A percentile compares a stretch with the other conserved stretches of the same genome.
Conservation (phyloP, 2,329 filamentous ascomycete species). For the Neocucurbitaria cava region DNA sequence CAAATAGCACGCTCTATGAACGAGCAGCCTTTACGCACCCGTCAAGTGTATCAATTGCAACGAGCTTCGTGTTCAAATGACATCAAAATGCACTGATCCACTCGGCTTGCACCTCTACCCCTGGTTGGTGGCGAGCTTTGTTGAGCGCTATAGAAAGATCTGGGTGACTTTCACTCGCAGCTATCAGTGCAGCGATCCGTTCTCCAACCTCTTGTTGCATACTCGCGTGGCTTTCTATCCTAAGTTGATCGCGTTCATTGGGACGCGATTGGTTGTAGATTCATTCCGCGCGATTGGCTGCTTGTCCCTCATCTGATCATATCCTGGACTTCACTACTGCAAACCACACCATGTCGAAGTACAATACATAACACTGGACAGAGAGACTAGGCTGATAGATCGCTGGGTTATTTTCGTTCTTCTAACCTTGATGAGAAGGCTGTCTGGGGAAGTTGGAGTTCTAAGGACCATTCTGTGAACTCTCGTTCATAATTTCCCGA, state of each 20-base stretch:
- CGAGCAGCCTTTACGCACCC: neutral
- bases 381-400: neutral
- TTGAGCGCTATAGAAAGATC: neutral
- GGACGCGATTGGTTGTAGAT: neutral
- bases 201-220: neutral
- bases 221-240: neutral
- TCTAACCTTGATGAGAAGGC: neutral
- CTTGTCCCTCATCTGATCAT: neutral
- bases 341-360: neutral
- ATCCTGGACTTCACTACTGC: neutral
- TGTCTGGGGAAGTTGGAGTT: neutral
- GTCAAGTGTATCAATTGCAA: too few relatives aligned
- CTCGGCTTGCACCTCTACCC: neutral
- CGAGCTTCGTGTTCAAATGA: too few relatives aligned
- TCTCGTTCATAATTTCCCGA: slow-evolving; percentile 5
- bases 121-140: neutral
- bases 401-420: neutral
- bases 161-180: neutral
- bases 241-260: neutral
- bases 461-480: neutral
- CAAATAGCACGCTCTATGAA: neutral
- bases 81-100: neutral
- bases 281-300: neutral
- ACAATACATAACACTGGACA: neutral
- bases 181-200: neutral